Evolutionary conservation across 495 filamentous ascomycete species (phyloP).

Genomic region (Copromyces sp.): DNA sequence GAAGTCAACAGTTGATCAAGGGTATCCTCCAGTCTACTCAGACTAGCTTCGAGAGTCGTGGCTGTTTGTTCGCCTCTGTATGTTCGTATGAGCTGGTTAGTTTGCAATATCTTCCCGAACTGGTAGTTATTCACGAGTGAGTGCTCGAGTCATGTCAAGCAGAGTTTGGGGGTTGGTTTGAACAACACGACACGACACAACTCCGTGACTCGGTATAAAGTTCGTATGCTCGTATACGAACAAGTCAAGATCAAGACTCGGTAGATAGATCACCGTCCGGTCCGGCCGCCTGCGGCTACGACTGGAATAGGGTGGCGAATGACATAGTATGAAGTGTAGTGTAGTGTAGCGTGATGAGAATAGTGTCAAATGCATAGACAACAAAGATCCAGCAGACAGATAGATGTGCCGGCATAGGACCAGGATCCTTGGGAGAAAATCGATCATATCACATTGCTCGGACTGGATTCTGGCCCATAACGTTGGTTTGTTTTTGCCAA

Average conservation of each 20-base stretch:
- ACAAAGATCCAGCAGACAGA: neutral
- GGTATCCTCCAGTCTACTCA: constrained; percentile 42
- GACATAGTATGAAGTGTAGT: neutral
- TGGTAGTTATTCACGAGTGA: neutral
- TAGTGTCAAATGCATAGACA: neutral
- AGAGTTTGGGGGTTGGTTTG: neutral
- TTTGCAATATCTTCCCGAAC: neutral
- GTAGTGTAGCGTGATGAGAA: neutral
- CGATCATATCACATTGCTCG: neutral
- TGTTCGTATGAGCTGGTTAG: neutral
- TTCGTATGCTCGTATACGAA: neutral
- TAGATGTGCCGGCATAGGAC: neutral
- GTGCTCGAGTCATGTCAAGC: neutral
- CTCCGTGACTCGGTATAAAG: neutral
- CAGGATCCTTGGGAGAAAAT: neutral
- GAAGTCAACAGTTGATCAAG: constrained; percentile 42
- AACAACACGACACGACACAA: neutral
- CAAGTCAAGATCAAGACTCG: neutral
- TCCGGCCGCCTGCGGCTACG: neutral
- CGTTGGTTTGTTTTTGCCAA: neutral
- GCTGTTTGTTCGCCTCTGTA: constrained; percentile 47
- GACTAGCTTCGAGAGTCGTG: constrained; percentile 40
- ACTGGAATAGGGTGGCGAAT: neutral
- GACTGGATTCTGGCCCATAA: neutral
- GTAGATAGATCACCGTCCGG: neutral